phyloP scores from a whole-genome alignment of 441 rosid species.

The Aleurites moluccanus region DNA sequence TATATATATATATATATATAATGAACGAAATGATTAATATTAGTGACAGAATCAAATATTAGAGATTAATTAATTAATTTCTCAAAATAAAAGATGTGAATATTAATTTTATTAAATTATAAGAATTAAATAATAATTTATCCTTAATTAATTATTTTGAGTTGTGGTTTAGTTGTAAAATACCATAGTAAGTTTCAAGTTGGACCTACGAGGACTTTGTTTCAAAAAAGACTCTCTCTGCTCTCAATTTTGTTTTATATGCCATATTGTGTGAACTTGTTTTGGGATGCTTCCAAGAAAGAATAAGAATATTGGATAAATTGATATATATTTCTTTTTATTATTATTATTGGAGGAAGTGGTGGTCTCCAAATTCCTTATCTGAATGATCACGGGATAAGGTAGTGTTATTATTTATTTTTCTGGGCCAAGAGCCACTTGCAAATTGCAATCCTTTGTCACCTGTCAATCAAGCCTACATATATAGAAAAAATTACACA shows the following conservation, averaged over 20 bases:
- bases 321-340: background rate
- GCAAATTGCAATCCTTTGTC: constrained; percentile 10
- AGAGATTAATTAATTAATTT: too few relatives aligned
- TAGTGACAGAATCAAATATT: too few relatives aligned
- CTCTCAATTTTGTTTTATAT: background rate
- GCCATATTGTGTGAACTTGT: constrained; percentile 26
- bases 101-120: too few relatives aligned
- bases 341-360: background rate
- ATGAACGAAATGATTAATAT: too few relatives aligned
- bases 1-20: too few relatives aligned
- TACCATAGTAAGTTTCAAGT: too few relatives aligned
- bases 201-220: constrained; percentile 9
- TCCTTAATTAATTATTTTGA: too few relatives aligned
- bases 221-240: constrained; percentile 13
- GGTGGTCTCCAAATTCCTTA: constrained; percentile 36
- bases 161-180: too few relatives aligned
- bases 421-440: background rate
- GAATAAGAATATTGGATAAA: constrained; percentile 37
- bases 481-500: constrained; percentile 10
- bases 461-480: constrained; percentile 19
- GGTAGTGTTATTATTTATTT: background rate
- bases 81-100: too few relatives aligned
- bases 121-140: too few relatives aligned
- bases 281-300: constrained; percentile 27
- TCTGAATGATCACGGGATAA: constrained; percentile 23